These are phyloP conservation scores for Rosa multiflora DNA, from an alignment of 306 rosid species.

Conservation along the genomic window DNA sequence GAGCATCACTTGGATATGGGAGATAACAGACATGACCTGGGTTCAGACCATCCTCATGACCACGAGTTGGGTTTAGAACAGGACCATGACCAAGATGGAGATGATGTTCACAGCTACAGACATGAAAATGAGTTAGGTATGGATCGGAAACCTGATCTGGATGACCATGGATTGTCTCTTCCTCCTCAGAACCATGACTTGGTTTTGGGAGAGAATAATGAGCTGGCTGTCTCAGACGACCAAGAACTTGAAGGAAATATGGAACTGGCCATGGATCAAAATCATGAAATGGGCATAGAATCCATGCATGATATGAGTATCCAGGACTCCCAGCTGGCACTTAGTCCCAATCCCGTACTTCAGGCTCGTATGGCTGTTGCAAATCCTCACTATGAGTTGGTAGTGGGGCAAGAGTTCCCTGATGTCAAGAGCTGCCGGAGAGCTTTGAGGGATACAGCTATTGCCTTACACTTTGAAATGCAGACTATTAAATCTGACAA, in stretches of 20 bases:
- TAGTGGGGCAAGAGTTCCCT: slow-evolving; percentile 85
- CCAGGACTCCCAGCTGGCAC: slow-evolving; percentile 44
- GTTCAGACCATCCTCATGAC: slow-evolving; percentile 49
- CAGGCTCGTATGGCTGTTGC: slow-evolving; percentile 59
- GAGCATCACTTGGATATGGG: slow-evolving; percentile 55
- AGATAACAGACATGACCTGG: slow-evolving; percentile 33
- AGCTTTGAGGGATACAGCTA: slow-evolving; percentile 84
- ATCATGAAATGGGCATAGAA: slow-evolving; percentile 60
- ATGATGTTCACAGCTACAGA: slow-evolving; percentile 51
- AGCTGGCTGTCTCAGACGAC: slow-evolving; percentile 51
- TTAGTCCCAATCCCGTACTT: slow-evolving; percentile 42
- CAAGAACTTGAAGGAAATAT: slow-evolving; percentile 66
- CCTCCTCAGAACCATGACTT: slow-evolving; percentile 48
- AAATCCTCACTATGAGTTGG: slow-evolving; percentile 53
- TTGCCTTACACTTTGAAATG: slow-evolving; percentile 81
- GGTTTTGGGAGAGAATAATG: slow-evolving; percentile 51
- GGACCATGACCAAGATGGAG: slow-evolving; percentile 56
- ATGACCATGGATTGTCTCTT: slow-evolving; percentile 55
- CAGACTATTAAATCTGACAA: slow-evolving; percentile 91
- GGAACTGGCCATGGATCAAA: slow-evolving; percentile 48
- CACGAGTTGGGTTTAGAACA: slow-evolving; percentile 59
- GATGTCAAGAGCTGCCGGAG: slow-evolving; percentile 91
- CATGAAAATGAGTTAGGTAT: slow-evolving; percentile 53
- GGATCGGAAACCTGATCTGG: slow-evolving; percentile 74
- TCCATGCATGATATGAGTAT: slow-evolving; percentile 44